Conservation (phyloP, 2,329 filamentous ascomycete species). For the Hawksworthiomyces lignivorus region DNA sequence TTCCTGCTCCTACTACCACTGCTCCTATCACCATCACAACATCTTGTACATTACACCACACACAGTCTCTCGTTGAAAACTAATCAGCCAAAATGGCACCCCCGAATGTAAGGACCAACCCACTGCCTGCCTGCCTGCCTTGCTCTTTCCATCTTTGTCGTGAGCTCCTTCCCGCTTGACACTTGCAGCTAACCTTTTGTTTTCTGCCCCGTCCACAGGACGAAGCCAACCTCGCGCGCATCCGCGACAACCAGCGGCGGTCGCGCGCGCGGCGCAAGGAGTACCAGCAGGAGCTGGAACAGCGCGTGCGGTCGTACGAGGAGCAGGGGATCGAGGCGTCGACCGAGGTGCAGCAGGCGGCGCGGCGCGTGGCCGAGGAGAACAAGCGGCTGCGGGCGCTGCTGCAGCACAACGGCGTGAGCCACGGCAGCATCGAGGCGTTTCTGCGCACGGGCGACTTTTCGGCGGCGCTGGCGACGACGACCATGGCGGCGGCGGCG, state of each 20-base stretch:
- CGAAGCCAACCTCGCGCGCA: slow-evolving; percentile 39
- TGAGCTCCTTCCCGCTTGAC: not conserved
- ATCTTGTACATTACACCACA: no score
- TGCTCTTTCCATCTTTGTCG: not conserved
- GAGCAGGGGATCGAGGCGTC: slow-evolving; percentile 59
- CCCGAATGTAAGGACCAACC: no score
- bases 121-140: no score
- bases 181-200: no score
- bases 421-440: slow-evolving; percentile 44
- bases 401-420: slow-evolving; percentile 49
- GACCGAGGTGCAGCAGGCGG: slow-evolving; percentile 63
- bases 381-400: slow-evolving; percentile 57
- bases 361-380: slow-evolving; percentile 60
- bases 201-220: slow-evolving; percentile 8
- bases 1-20: no score
- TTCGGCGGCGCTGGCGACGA: not conserved
- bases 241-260: slow-evolving; percentile 69
- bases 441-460: slow-evolving; percentile 22
- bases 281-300: slow-evolving; percentile 63
- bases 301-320: slow-evolving; percentile 55
- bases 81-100: no score
- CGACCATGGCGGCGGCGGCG: not conserved
- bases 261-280: slow-evolving; percentile 68
- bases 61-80: no score
- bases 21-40: no score